phyloP scores from a whole-genome alignment of 2,329 filamentous ascomycete species.

The Ophiostoma sp. region DNA sequence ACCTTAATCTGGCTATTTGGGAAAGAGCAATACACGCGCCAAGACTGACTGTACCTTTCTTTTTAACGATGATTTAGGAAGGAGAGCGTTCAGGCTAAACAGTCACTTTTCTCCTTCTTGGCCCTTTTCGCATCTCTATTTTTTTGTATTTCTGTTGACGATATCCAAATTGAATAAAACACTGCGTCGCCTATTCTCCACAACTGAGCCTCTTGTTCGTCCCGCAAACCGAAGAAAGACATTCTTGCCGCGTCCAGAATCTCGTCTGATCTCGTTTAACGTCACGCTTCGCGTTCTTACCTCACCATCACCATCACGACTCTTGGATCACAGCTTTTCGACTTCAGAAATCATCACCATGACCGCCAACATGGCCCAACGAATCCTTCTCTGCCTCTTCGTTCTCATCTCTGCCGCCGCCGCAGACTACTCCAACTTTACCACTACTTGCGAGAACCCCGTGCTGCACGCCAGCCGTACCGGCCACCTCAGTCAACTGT shows the following conservation, averaged over 20 bases:
- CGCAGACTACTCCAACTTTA: conserved; percentile 17
- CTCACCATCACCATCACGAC: neutral
- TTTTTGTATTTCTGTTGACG: neutral
- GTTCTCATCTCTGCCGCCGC: neutral
- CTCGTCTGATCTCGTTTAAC: neutral
- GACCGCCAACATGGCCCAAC: neutral
- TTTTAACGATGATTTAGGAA: neutral
- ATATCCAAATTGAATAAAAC: neutral
- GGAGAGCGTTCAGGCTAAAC: conserved; percentile 5
- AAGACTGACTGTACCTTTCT: neutral
- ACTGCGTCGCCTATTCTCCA: neutral
- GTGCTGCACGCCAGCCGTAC: neutral
- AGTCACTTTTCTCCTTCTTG: neutral
- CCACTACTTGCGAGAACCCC: conserved; percentile 18
- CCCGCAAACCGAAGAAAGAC: no score
- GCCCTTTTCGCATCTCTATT: neutral
- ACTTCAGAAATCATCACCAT: neutral
- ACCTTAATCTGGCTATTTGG: conserved; percentile 13
- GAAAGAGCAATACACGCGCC: conserved; percentile 2
- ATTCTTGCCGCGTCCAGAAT: neutral
- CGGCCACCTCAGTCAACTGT: conserved; percentile 14
- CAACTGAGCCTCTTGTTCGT: neutral
- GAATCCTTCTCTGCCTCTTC: neutral
- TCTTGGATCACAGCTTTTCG: neutral
- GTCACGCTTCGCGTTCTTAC: neutral